Percentiles rank a stretch among this genome's conserved stretches.
phyloP scores from a whole-genome alignment of 1,284 basidiomycete genomes.

The Gymnopus androsaceus region DNA sequence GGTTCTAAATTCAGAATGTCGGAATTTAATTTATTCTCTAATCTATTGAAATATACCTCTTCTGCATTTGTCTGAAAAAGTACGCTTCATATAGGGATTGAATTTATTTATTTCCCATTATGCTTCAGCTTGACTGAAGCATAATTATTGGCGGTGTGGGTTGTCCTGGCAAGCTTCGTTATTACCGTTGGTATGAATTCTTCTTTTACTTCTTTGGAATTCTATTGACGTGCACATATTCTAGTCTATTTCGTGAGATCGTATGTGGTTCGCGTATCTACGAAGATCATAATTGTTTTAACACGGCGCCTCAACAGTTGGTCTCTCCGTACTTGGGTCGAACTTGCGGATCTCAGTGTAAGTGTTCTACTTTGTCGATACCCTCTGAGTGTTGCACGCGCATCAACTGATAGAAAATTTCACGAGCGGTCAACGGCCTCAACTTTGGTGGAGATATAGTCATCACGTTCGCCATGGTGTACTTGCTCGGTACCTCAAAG shows the following conservation, averaged over 20 bases:
- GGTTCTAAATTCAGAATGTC: too few relatives aligned
- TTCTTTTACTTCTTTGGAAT: neutral
- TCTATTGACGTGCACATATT: neutral
- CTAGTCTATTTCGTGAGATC: slow-evolving; percentile 12
- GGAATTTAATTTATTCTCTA: too few relatives aligned
- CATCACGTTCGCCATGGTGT: slow-evolving; percentile 13
- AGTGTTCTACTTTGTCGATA: neutral
- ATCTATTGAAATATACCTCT: too few relatives aligned
- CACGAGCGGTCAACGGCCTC: slow-evolving; percentile 12
- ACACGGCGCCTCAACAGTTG: slow-evolving; percentile 6
- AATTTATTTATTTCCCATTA: too few relatives aligned
- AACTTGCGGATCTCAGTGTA: slow-evolving; percentile 9
- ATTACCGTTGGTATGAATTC: slow-evolving; percentile 5
- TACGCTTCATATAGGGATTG: too few relatives aligned
- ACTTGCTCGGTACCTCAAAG: slow-evolving; percentile 11
- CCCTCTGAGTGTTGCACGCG: too few relatives aligned
- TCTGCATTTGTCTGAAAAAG: too few relatives aligned
- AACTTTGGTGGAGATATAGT: slow-evolving; percentile 13
- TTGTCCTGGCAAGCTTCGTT: slow-evolving; percentile 5
- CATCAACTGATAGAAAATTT: slow-evolving; percentile 4
- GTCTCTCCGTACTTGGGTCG: slow-evolving; percentile 5
- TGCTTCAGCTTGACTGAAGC: too few relatives aligned
- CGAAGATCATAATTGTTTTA: too few relatives aligned
- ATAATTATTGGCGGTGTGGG: too few relatives aligned
- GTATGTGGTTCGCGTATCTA: slow-evolving; percentile 2